Evolutionary conservation across 768 basidiomycete species (phyloP).

Genomic region (Boletus sp.): DNA sequence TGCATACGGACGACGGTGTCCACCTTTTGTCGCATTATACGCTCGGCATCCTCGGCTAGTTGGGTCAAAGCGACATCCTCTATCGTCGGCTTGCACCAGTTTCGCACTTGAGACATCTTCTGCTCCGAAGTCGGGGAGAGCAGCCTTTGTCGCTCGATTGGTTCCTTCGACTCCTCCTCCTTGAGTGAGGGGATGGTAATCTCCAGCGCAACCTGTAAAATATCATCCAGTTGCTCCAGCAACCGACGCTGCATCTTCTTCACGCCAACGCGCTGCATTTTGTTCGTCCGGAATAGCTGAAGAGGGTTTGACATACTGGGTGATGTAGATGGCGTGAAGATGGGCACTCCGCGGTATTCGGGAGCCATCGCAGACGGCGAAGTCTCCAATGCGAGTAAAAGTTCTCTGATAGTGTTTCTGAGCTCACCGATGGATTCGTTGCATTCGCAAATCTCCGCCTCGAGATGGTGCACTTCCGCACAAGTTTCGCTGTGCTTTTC

Average conservation of each 20-base stretch:
- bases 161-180: slow-evolving; percentile 89
- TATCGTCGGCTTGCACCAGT: slow-evolving; percentile 82
- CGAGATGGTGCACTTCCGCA: slow-evolving; percentile 91
- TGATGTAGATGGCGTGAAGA: slow-evolving; percentile 71
- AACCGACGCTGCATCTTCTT: slow-evolving; percentile 80
- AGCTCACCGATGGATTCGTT: slow-evolving; percentile 92
- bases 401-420: slow-evolving; percentile 79
- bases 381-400: slow-evolving; percentile 68
- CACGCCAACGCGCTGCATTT: slow-evolving; percentile 76
- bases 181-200: slow-evolving; percentile 85
- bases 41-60: slow-evolving; percentile 84
- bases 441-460: slow-evolving; percentile 91
- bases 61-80: slow-evolving; percentile 84
- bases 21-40: slow-evolving; percentile 89
- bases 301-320: slow-evolving; percentile 73
- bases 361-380: slow-evolving; percentile 64
- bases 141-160: slow-evolving; percentile 88
- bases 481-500: slow-evolving; percentile 99
- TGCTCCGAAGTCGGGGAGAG: slow-evolving; percentile 88
- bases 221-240: slow-evolving; percentile 84
- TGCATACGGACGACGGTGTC: slow-evolving; percentile 95
- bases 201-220: slow-evolving; percentile 74
- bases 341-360: slow-evolving; percentile 87
- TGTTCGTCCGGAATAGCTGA: slow-evolving; percentile 71
- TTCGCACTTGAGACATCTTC: slow-evolving; percentile 77